phyloP scores from a whole-genome alignment of 257 asterid genomes.

The Thymus quinquecostatus region DNA sequence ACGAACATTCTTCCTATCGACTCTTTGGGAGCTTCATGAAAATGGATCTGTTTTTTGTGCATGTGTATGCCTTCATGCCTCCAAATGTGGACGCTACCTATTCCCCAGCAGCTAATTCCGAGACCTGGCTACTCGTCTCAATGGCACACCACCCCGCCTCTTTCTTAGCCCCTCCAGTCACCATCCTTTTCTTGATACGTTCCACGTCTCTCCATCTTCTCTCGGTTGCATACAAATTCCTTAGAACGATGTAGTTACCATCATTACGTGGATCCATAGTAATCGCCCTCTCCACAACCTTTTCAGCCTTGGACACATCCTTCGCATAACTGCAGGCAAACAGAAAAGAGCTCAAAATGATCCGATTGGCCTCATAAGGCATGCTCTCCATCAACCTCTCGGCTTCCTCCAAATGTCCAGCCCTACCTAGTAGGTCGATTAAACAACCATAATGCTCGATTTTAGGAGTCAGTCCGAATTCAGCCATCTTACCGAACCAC shows the following conservation, averaged over 20 bases:
- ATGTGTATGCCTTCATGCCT: not conserved
- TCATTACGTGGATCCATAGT: slow-evolving; percentile 76
- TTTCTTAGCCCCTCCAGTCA: slow-evolving; percentile 75
- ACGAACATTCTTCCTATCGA: not conserved
- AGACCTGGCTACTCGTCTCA: slow-evolving; percentile 59
- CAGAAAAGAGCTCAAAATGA: slow-evolving; percentile 79
- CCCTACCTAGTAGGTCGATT: slow-evolving; percentile 84
- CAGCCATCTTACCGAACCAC: slow-evolving; percentile 74
- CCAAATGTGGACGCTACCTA: slow-evolving; percentile 49
- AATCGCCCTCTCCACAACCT: slow-evolving; percentile 62
- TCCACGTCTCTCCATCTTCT: slow-evolving; percentile 90
- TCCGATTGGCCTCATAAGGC: slow-evolving; percentile 92
- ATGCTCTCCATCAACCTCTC: slow-evolving; percentile 68
- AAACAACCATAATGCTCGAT: slow-evolving; percentile 90
- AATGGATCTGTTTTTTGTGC: not conserved
- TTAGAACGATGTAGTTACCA: slow-evolving; percentile 78
- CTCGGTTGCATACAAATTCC: slow-evolving; percentile 88
- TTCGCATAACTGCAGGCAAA: slow-evolving; percentile 84
- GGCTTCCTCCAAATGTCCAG: slow-evolving; percentile 85
- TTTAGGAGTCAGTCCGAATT: slow-evolving; percentile 49
- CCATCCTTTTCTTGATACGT: slow-evolving; percentile 66
- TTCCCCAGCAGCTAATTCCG: slow-evolving; percentile 75
- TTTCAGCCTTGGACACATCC: slow-evolving; percentile 80
- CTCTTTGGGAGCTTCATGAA: not conserved
- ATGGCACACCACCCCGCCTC: slow-evolving; percentile 79